Evolutionary conservation across 352 stramenopile species (phyloP), one percentile per base, ranked within the genome.

Genomic region (Globisporangium polare): DNA sequence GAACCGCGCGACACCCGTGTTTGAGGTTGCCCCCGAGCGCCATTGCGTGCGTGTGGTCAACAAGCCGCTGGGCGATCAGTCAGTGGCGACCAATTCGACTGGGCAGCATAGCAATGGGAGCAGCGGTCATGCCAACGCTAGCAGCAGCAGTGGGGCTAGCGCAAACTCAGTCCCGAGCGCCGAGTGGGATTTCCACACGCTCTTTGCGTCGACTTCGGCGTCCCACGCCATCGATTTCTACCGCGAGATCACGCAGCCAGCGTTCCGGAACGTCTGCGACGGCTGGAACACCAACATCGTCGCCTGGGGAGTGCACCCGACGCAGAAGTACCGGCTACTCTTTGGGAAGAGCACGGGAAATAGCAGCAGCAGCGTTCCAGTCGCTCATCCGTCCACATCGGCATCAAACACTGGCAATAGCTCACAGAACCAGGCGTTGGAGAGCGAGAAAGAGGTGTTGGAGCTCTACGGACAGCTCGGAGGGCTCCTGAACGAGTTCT

Each of bases 211-310:
- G n/a, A 64, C 41, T 1, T 72, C 80, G 5, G n/a, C 47, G 13
- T 78, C 70, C 3, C 76, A 80, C 35, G 62, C 64, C 10, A 60
- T 59, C 41, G 74, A 82, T 43, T 88, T 91, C 63, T 89, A 78
- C 46, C 77, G 64, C 20, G 70, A 89, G 33, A 72, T 92, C 43
- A 80, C 83, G 26, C 55, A 69, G 26, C 77, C 77, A 22, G 80
- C 80, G 29, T 45, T 89, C 10, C 64, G 51, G 18, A 79, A 53
- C 24, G 75, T 73, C 6, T 67, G 72, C 24, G 68, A 80, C 56
- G 80, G 80, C 26, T 71, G 88, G 50, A 89, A 89, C 58, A 70
- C 78, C 13, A 91, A 88, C 54, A 50, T 91, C 45, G 52, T 91
- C n/a, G 73, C 75, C 42, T 84, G 69, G 61, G 82, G 82, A 3